Conservation (phyloP, 371 early-diverging fungal species). For the Rhizopus sp. region DNA sequence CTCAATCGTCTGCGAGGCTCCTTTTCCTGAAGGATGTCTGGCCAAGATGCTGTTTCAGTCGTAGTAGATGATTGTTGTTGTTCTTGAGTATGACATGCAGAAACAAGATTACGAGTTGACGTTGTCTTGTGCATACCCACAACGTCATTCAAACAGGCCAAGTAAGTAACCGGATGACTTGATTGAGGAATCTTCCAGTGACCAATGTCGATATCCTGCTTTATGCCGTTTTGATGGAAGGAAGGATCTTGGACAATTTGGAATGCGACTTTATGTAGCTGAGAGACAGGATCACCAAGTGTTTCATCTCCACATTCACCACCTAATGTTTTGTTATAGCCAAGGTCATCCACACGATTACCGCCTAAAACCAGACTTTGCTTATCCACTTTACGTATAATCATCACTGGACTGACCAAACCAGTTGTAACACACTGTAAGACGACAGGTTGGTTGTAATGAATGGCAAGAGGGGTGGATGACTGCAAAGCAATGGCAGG, state of each 20-base stretch:
- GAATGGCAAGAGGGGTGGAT: constrained; percentile 74
- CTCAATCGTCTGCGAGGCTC: constrained; percentile 18
- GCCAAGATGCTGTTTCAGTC: constrained; percentile 5
- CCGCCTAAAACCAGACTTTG: constrained; percentile 79
- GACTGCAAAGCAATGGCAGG: constrained; percentile 71
- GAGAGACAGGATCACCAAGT: constrained; percentile 75
- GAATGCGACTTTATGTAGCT: constrained; percentile 91
- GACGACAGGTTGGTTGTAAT: constrained; percentile 84
- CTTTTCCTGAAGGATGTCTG: constrained; percentile 6
- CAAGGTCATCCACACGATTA: constrained; percentile 47
- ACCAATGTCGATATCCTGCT: constrained; percentile 27
- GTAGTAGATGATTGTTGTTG: neutral
- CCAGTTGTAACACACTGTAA: constrained; percentile 84
- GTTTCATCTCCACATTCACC: constrained; percentile 55
- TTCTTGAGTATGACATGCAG: constrained; percentile 10
- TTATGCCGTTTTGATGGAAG: constrained; percentile 23
- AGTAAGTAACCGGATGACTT: constrained; percentile 55
- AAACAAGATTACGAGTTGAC: constrained; percentile 46
- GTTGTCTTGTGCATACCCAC: constrained; percentile 72
- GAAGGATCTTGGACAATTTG: constrained; percentile 65
- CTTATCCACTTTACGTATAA: constrained; percentile 83
- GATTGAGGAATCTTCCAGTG: constrained; percentile 33
- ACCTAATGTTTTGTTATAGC: constrained; percentile 51
- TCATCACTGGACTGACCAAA: constrained; percentile 81
- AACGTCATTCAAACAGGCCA: constrained; percentile 75